Conservation (phyloP, 1,284 basidiomycete species). For the Mycena sp. region DNA sequence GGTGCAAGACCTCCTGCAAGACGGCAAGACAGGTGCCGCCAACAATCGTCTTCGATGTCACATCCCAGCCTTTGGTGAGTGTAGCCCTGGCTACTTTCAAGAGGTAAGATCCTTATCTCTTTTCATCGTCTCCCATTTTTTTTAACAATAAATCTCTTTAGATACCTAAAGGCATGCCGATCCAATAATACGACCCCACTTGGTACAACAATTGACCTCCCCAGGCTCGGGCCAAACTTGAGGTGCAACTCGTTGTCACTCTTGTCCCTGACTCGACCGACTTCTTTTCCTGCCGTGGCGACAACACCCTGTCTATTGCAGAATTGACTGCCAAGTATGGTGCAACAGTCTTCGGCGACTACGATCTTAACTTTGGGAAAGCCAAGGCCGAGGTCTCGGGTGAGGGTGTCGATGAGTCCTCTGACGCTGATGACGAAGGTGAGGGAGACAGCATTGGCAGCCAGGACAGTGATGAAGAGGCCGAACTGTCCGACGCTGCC, state of each 20-base stretch:
- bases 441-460: conserved; percentile 16
- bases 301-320: background rate
- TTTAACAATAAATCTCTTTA: background rate
- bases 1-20: no score
- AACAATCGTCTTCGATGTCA: background rate
- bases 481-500: background rate
- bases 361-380: no score
- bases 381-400: background rate
- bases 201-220: no score
- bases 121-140: background rate
- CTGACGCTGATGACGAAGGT: conserved; percentile 3
- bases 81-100: background rate
- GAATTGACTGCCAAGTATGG: no score
- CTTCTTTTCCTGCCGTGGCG: conserved; percentile 6
- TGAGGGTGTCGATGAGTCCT: background rate
- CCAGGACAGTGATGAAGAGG: conserved; percentile 15
- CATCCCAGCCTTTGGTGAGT: background rate
- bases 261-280: conserved; percentile 5
- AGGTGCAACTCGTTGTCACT: background rate
- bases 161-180: no score
- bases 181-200: no score
- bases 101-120: background rate
- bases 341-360: no score
- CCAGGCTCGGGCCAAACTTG: background rate
- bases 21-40: background rate